Conservation (phyloP, 352 stramenopile species). For the Aphanomyces cochlioides region DNA sequence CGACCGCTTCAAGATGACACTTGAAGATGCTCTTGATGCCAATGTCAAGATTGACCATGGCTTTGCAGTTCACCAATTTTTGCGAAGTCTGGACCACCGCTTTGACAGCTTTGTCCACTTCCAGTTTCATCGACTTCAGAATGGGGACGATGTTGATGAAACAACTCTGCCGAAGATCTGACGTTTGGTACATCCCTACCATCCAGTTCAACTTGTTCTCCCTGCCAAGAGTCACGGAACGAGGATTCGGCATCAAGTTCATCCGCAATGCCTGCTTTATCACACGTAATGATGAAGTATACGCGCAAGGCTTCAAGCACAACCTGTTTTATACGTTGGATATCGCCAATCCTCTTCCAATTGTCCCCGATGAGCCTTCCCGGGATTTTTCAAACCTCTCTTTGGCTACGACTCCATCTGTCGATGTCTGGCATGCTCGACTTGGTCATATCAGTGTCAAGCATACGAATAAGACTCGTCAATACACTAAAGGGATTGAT, state of each 20-base stretch:
- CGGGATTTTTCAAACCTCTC: neutral
- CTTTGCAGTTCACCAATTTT: neutral
- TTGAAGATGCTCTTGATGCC: neutral
- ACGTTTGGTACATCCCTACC: neutral
- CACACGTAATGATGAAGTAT: neutral
- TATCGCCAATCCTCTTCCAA: neutral
- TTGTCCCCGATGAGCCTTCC: neutral
- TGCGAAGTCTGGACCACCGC: neutral
- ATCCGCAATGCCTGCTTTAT: neutral
- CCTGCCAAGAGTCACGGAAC: neutral
- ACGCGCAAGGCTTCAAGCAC: neutral
- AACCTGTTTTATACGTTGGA: neutral
- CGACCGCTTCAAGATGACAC: constrained; percentile 1
- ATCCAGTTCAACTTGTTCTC: constrained; percentile 1
- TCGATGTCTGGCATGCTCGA: neutral
- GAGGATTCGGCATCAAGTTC: neutral
- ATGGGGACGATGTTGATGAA: neutral
- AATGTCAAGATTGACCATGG: neutral
- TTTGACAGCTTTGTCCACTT: constrained; percentile 3
- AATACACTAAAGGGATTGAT: neutral
- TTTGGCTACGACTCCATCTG: neutral
- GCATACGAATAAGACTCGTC: neutral
- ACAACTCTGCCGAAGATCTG: constrained; percentile 1
- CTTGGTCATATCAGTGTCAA: neutral
- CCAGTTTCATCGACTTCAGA: neutral